Conservation (phyloP, 208 protist species). For the Ichthyophonus hoferi region DNA sequence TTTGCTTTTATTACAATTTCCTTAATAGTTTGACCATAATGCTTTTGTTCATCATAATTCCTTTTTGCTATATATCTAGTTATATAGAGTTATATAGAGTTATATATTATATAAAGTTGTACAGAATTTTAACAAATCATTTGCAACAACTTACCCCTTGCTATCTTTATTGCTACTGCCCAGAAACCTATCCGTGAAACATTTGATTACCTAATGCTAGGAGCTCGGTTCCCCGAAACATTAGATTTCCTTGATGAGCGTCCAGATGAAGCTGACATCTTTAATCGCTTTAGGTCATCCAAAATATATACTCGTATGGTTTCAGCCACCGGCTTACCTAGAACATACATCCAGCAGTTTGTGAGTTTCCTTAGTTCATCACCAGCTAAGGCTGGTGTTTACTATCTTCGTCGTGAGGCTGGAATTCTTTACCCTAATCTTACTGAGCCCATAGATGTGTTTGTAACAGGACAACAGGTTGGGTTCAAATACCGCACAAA, state of each 20-base stretch:
- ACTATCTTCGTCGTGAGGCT: neutral
- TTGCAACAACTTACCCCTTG: too few relatives aligned
- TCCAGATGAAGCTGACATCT: neutral
- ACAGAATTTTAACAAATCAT: too few relatives aligned
- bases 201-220: neutral
- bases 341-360: neutral
- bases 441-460: neutral
- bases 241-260: neutral
- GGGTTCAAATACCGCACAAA: neutral
- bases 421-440: neutral
- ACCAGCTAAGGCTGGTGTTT: neutral
- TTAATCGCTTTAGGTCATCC: neutral
- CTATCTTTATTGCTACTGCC: too few relatives aligned
- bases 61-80: too few relatives aligned
- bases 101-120: too few relatives aligned
- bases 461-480: neutral
- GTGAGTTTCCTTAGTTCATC: neutral
- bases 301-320: neutral
- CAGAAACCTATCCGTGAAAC: too few relatives aligned
- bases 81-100: too few relatives aligned
- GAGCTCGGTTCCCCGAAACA: neutral
- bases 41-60: too few relatives aligned
- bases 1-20: too few relatives aligned
- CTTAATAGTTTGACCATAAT: too few relatives aligned
- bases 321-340: neutral